Evolutionary conservation across 306 rosid species (phyloP).

Genomic region (Trichosanthes truncata): DNA sequence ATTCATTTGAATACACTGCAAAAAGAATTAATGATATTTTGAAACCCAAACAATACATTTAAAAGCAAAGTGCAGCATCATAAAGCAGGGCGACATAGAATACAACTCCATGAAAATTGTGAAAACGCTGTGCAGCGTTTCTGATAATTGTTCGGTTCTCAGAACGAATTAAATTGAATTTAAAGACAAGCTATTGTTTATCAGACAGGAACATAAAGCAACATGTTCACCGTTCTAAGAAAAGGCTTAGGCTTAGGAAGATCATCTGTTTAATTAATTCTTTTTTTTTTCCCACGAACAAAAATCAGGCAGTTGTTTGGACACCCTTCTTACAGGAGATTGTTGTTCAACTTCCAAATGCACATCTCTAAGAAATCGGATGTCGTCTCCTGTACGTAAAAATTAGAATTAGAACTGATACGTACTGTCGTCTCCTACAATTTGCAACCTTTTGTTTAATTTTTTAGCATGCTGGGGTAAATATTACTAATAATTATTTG

Average conservation of each 20-base stretch:
- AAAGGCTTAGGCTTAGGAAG: not conserved
- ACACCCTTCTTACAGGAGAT: slow-evolving; percentile 23
- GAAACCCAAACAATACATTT: not conserved
- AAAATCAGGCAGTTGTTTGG: slow-evolving; percentile 38
- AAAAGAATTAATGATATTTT: too few relatives aligned
- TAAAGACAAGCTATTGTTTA: slow-evolving; percentile 3
- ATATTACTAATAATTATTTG: not conserved
- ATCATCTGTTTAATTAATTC: not conserved
- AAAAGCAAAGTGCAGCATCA: not conserved
- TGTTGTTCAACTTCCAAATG: slow-evolving; percentile 22
- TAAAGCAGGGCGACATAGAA: not conserved
- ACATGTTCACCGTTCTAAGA: not conserved
- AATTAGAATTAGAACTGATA: not conserved
- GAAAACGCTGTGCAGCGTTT: not conserved
- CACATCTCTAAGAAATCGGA: slow-evolving; percentile 51
- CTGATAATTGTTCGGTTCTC: not conserved
- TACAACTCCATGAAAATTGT: not conserved
- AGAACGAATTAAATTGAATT: not conserved
- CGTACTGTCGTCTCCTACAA: not conserved
- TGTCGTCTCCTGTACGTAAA: slow-evolving; percentile 75
- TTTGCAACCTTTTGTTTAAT: not conserved
- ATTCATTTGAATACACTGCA: too few relatives aligned
- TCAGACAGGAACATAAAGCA: not conserved
- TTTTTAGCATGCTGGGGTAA: not conserved
- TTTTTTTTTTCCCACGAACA: slow-evolving; percentile 25